A percentile compares a stretch with the other conserved stretches of the same genome.
Conservation (phyloP, 495 filamentous ascomycete genomes). For the Penicillium simplicissimum region DNA sequence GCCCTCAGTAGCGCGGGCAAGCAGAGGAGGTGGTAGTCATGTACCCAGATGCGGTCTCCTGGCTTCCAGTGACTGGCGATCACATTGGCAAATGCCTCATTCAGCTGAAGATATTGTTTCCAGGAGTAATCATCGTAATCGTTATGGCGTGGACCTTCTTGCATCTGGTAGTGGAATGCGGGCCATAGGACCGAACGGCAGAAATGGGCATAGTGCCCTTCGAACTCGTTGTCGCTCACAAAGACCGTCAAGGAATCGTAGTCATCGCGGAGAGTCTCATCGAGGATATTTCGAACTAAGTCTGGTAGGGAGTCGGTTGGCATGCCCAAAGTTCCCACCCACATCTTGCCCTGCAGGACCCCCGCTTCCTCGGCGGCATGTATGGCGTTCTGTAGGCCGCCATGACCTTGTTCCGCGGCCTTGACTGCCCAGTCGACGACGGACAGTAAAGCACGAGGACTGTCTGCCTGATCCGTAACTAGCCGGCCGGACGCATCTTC, state of each 20-base stretch:
- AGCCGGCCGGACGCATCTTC: slow-evolving; percentile 10
- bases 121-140: slow-evolving; percentile 94
- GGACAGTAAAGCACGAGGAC: slow-evolving; percentile 58
- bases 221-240: slow-evolving; percentile 78
- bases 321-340: slow-evolving; percentile 87
- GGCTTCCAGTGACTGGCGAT: slow-evolving; percentile 82
- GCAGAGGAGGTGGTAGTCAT: slow-evolving; percentile 87
- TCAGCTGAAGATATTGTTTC: slow-evolving; percentile 83
- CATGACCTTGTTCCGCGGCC: slow-evolving; percentile 81
- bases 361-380: slow-evolving; percentile 65
- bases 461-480: slow-evolving; percentile 18
- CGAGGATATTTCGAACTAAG: slow-evolving; percentile 69
- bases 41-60: slow-evolving; percentile 85
- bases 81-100: slow-evolving; percentile 82
- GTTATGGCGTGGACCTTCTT: slow-evolving; percentile 91
- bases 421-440: slow-evolving; percentile 73
- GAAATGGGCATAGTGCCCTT: slow-evolving; percentile 85
- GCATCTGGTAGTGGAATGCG: slow-evolving; percentile 91
- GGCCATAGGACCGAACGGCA: slow-evolving; percentile 86
- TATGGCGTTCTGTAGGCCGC: slow-evolving; percentile 80
- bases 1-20: slow-evolving; percentile 80
- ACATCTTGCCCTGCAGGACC: slow-evolving; percentile 62
- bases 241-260: slow-evolving; percentile 77
- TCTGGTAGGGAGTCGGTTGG: slow-evolving; percentile 77
- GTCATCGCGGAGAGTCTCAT: slow-evolving; percentile 71